phyloP scores from a whole-genome alignment of 1,139 yeast species.

The Suhomyces bribrorum region DNA sequence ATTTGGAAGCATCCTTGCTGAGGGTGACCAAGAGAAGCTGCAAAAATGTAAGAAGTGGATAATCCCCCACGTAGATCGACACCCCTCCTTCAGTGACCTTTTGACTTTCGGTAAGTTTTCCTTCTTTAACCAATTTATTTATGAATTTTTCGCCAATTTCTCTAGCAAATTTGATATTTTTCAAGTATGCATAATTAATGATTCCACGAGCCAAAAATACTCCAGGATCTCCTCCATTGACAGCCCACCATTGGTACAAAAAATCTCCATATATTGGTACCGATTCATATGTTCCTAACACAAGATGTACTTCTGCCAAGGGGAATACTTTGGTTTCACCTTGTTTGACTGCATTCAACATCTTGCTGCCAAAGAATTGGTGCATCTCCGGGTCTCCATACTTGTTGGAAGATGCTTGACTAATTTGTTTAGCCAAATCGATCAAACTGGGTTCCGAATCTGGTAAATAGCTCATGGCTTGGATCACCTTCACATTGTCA shows the following conservation, averaged over 20 bases:
- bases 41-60: slow-evolving; percentile 59
- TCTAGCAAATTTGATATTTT: slow-evolving; percentile 60
- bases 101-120: slow-evolving; percentile 13
- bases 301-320: slow-evolving; percentile 56
- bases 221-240: slow-evolving; percentile 53
- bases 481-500: slow-evolving; percentile 40
- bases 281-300: slow-evolving; percentile 67
- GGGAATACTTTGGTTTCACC: slow-evolving; percentile 34
- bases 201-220: slow-evolving; percentile 62
- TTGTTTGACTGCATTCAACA: slow-evolving; percentile 37
- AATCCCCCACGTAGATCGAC: slow-evolving; percentile 23
- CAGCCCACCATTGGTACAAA: slow-evolving; percentile 57
- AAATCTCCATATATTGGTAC: slow-evolving; percentile 53
- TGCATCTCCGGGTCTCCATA: slow-evolving; percentile 79
- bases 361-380: slow-evolving; percentile 69
- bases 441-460: slow-evolving; percentile 67
- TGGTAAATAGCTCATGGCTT: slow-evolving; percentile 51
- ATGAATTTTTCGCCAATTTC: slow-evolving; percentile 46
- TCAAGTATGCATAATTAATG: slow-evolving; percentile 65
- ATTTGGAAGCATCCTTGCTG: slow-evolving; percentile 51
- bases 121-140: slow-evolving; percentile 23
- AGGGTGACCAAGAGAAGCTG: slow-evolving; percentile 69
- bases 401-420: slow-evolving; percentile 47
- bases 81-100: slow-evolving; percentile 19
- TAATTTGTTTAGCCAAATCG: slow-evolving; percentile 63